Base-by-base conservation (phyloP, 2,329 filamentous ascomycete species). In the Nemania sp. region DNA sequence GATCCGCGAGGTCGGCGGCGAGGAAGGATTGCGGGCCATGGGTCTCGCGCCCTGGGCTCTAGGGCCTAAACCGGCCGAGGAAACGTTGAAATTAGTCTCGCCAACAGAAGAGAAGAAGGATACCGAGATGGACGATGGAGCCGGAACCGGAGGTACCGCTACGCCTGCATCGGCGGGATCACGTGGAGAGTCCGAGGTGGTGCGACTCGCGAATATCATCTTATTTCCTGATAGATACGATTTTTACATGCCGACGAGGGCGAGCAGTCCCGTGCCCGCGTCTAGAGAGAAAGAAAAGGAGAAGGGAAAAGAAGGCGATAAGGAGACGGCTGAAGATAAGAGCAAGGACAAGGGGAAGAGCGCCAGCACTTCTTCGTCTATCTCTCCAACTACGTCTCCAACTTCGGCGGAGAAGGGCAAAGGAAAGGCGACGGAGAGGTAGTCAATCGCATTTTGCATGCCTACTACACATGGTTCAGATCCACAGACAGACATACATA, bases 151-250 rank as follows among this genome's bases (percentile, higher is more conserved):
- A 34, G 56, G 52, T 26, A 39, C 39, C 14, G 39, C 22, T 1
- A 41, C 39, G 7, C 60, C 54, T 7, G 49, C 57, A 2, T 41
- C 64, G 22, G 60, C 66, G 2, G 63, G 59, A 20, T 72, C 70
- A 8, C 67, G 72, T 22, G 77, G 76, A 2, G 78, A 82, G 67
- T 74, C 75, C 2, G 79, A 82, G 62, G 76, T 82, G 1, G 74
- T 81, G 11, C 68, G 77, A 31, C 68, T 82, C 31, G 79, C 80
- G 19, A 83, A 82, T 63, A 80, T 80, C 49, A 82, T 83, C 47
- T 66, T 82, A 23, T 82, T 82, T 58, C 80, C 80, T 2, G 79
- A 81, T 55, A 70, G 74, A 14, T 80, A 77, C 56, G 75, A 77
- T 61, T 77, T 77, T 53, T 77, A 75, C 63, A 76, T 77, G 71